Base-by-base conservation (phyloP, 495 filamentous ascomycete species). In the Neurospora hispaniola region DNA sequence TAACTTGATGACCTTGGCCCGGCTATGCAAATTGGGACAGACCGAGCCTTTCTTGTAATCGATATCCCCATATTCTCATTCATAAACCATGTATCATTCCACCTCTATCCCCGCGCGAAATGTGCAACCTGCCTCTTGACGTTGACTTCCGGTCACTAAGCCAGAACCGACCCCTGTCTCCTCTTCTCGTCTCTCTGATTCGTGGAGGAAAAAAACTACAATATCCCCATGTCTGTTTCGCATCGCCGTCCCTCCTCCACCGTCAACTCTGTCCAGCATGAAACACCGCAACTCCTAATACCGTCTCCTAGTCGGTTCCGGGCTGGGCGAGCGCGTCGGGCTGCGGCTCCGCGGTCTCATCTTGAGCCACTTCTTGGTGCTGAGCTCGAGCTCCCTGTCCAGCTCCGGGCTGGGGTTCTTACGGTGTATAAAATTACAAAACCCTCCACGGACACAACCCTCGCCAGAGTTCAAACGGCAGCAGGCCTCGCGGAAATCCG, bases 371-470 rank as follows among this genome's bases (percentile, higher is more conserved):
- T 98, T 98, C 89, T 96, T 96, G 75, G 94, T 97, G 69, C 87
- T 86, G 40, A 98, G 85, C 74, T 93, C 89, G 76, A 99, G 80
- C 78, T 98, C 96, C 59, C 93, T 83, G 35, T 99, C 96, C 72
- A 99, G 83, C 82, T 97, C 96, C 31, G 90, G 84, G 75, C 87
- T 88, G 6, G 96, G 95, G 80, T 98, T 94, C 86, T 98, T 98
- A 72, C 96, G 88, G 78, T 99, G 96, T 72, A 99, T 99, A 82
- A 99, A 99, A 80, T 99, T 99, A 87, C 96, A 99, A 84, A 98
- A 98, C 3, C 96, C 96, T 48, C 94, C 96, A 72, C 96, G 86
- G 23, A 98, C 94, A 84, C 96, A 99, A 4, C 96, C 96, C 80
- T 98, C 96, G 46, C 94, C 96, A 59, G 88, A 91, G 80, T 99